phyloP scores from a whole-genome alignment of 2,329 filamentous ascomycete genomes.

The Paecilomyces fulvus region DNA sequence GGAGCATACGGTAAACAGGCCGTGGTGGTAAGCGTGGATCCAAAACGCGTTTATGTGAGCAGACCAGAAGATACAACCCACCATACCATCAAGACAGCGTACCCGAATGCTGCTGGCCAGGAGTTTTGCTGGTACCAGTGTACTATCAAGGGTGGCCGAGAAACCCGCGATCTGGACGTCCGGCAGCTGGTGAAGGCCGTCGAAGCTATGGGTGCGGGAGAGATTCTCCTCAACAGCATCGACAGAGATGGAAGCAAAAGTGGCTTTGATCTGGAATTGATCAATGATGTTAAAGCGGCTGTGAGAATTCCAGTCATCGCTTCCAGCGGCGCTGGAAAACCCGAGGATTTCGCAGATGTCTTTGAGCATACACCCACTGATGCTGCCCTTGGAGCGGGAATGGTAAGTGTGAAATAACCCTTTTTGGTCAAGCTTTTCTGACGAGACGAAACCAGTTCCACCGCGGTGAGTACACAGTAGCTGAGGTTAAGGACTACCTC shows the following conservation, averaged over 20 bases:
- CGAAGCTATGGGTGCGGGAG: conserved; percentile 90
- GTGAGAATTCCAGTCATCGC: conserved; percentile 92
- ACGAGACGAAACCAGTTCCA: conserved; percentile 57
- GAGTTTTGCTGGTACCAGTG: conserved; percentile 92
- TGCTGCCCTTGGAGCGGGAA: conserved; percentile 88
- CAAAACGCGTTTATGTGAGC: conserved; percentile 77
- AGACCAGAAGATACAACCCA: conserved; percentile 61
- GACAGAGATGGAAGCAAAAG: conserved; percentile 92
- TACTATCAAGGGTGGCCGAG: conserved; percentile 89
- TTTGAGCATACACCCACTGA: conserved; percentile 80
- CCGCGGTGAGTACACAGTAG: conserved; percentile 86
- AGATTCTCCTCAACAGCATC: conserved; percentile 95
- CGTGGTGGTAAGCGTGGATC: conserved; percentile 91
- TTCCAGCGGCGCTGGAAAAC: conserved; percentile 82
- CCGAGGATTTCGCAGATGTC: conserved; percentile 81
- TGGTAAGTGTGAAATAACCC: conserved; percentile 46
- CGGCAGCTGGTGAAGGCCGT: conserved; percentile 80
- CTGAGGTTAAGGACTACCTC: conserved; percentile 82
- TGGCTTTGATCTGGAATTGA: conserved; percentile 89
- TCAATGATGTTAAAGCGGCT: conserved; percentile 76
- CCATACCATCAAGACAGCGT: conserved; percentile 64
- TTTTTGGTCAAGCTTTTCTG: neutral
- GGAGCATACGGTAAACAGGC: conserved; percentile 91
- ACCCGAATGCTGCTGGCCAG: conserved; percentile 67
- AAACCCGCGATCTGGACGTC: conserved; percentile 90